phyloP scores from a whole-genome alignment of 306 rosid species.

The Cucumis hystrix region DNA sequence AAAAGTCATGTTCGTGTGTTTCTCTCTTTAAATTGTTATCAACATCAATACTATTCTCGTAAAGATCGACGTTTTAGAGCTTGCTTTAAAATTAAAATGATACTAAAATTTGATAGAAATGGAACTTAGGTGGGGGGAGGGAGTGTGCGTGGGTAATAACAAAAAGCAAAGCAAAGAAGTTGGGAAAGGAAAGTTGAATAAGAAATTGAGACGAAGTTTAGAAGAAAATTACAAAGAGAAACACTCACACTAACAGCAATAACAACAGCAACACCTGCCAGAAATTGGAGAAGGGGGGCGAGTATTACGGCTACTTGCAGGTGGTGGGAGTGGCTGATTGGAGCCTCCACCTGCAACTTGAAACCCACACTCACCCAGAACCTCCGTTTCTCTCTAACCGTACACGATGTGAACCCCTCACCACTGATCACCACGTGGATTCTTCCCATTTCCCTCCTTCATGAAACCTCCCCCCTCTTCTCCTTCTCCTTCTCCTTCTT shows the following conservation, averaged over 20 bases:
- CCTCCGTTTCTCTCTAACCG: background rate
- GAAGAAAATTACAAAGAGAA: background rate
- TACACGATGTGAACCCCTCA: background rate
- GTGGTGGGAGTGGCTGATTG: conserved; percentile 5
- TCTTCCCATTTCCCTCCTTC: background rate
- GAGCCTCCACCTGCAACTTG: conserved; percentile 9
- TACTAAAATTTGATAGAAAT: no score
- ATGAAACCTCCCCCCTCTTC: background rate
- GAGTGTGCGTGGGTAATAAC: no score
- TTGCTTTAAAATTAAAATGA: no score
- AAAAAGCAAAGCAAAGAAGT: no score
- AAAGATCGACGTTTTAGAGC: no score
- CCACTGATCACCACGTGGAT: conserved; percentile 18
- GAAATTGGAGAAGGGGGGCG: background rate
- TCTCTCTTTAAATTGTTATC: no score
- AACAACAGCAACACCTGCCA: background rate
- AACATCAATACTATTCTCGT: no score
- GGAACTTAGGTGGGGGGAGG: background rate
- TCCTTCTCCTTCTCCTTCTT: background rate
- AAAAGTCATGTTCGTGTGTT: no score
- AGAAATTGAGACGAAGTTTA: no score
- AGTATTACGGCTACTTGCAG: conserved; percentile 4
- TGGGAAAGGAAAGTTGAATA: background rate
- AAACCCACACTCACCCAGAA: background rate
- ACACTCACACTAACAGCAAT: no score